Base-by-base conservation (phyloP, 2,329 filamentous ascomycete species). In the Fusarium illudens region DNA sequence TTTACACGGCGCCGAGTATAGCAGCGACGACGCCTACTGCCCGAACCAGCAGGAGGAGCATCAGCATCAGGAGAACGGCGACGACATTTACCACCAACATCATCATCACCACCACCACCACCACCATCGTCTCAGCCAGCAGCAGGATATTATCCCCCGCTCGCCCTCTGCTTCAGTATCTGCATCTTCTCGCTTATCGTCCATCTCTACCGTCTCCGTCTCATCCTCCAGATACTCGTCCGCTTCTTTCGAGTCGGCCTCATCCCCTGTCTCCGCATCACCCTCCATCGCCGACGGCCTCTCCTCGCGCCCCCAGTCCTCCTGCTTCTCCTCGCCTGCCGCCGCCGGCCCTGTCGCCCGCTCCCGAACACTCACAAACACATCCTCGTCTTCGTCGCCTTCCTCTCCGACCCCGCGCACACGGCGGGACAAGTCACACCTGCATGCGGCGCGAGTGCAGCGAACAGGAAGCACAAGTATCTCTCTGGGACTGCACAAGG, bases 361-460 rank as follows among this genome's bases (percentile, higher is more conserved):
- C 51, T 64, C 66, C 62, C 61, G 68, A 60, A 65, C 71, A 46
- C 48, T 67, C 63, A 68, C 58, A 66, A 64, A 30, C 65, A 53
- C 59, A 67, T 76, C 55, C 62, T 62, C 67, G 64, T 63, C 58
- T 67, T 77, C 59, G 70, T 58, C 65, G 62, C 64, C 62, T 34
- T 66, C 63, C 55, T 72, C 75, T 64, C 73, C 77, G 63, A 76
- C 75, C 66, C 71, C 77, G 56, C 78, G 81, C 63, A 81, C 71
- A 73, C 76, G 81, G 71, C 79, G 80, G 65, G 78, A 84, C 79
- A 82, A 83, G 71, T 79, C 83, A 75, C 81, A 82, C 65, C 77
- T 85, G 77, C 82, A 86, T 77, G 83, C 83, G 69, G 81, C 81
- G 67, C 80, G 84, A 64, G 72, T 81, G 63, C 81, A 82, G 77